Evolutionary conservation across 768 basidiomycete species (phyloP), one percentile per base, ranked within the genome.

Genomic region (Amanita rubescens): DNA sequence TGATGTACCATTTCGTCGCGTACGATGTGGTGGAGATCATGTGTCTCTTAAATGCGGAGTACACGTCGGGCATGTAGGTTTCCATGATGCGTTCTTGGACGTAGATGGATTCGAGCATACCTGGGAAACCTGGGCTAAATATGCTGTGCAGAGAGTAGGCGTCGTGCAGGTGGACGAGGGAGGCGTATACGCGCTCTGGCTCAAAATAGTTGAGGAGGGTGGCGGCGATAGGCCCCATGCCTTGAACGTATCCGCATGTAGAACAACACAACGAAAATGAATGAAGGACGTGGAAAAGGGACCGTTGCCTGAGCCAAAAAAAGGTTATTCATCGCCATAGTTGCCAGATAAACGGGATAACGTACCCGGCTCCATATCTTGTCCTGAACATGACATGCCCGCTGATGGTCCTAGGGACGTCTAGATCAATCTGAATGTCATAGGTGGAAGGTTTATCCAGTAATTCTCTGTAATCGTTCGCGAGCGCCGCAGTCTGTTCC

Each of bases 1-100:
- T 98, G 68, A 99, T 98, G 66, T 97, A 99, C 96, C 96, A 98
- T 69, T 98, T 98, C 1, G 95, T 97, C 24, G 94, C 94, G 70
- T 95, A 99, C 17, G 91, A 83, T 25, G 94, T 94, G 11, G 92
- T 94, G 7, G 89, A 89, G 55, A 99, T 87, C 79, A 81, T 87
- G 61, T 97, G 86, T 61, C 81, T 85, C 71, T 84, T 81, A 71
- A 97, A 94, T 17, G 90, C 84, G 17, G 74, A 75, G 61, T 88
- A 94, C 24, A 98, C 91, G 24, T 80, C 84, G 0, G 96, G 96
- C 85, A 98, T 87, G 74, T 89, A 80, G 56, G 76, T 75, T 66
- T 94, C 82, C 66, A 84, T 90, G 41, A 96, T 77, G 42, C 87
- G 81, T 65, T 99, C 95, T 65, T 97, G 94, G 7, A 97, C 80